Percentiles rank a stretch among this genome's conserved stretches.
Evolutionary conservation across 768 basidiomycete species (phyloP).

Genomic region (Amylocystis lapponica): DNA sequence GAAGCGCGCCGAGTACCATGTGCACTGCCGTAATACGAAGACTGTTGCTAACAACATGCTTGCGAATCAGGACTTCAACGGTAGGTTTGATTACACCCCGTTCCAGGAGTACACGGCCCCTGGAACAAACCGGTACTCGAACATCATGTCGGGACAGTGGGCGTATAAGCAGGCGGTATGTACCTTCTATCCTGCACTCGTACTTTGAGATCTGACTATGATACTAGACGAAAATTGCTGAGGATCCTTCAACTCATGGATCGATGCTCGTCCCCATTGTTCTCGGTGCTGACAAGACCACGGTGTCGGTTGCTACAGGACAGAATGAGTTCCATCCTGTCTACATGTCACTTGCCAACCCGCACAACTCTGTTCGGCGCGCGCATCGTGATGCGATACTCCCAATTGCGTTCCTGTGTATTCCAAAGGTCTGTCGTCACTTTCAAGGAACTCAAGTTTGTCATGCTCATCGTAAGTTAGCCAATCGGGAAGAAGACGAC

Average conservation of each 20-base stretch:
- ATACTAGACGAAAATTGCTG: neutral
- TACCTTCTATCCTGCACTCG: slow-evolving; percentile 10
- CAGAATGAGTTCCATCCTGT: slow-evolving; percentile 16
- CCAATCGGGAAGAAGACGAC: neutral
- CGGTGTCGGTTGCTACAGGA: slow-evolving; percentile 18
- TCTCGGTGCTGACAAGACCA: slow-evolving; percentile 19
- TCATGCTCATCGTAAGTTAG: neutral
- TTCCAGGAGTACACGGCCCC: slow-evolving; percentile 10
- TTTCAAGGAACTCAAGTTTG: neutral
- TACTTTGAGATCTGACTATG: neutral
- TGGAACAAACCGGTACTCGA: slow-evolving; percentile 7
- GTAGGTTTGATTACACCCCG: slow-evolving; percentile 18
- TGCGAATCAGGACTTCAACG: slow-evolving; percentile 17
- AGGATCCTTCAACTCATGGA: slow-evolving; percentile 6
- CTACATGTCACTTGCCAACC: slow-evolving; percentile 12
- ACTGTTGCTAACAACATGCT: slow-evolving; percentile 15
- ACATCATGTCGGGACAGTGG: slow-evolving; percentile 25
- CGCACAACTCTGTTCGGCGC: slow-evolving; percentile 9
- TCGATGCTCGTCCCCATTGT: slow-evolving; percentile 17
- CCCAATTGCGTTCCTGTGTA: slow-evolving; percentile 12
- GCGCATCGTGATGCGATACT: slow-evolving; percentile 9
- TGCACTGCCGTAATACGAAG: slow-evolving; percentile 16
- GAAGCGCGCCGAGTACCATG: slow-evolving; percentile 19
- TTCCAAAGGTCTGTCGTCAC: neutral
- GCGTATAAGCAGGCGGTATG: slow-evolving; percentile 26